phyloP scores from a whole-genome alignment of 2,329 filamentous ascomycete genomes.

The Trichoderma semiorbis region DNA sequence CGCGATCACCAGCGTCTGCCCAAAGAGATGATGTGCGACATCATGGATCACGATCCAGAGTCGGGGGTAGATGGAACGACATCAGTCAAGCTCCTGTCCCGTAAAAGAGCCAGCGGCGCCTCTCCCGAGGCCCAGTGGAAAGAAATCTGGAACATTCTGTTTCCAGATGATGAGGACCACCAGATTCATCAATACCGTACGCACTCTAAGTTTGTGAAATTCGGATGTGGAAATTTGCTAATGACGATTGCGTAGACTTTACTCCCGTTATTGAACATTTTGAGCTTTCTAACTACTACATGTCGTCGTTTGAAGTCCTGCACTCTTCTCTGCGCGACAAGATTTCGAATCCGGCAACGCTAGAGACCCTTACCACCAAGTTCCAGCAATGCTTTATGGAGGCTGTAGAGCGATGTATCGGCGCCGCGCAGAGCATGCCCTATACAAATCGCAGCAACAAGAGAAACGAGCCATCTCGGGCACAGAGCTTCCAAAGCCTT shows the following conservation, averaged over 20 bases:
- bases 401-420: slow-evolving; percentile 36
- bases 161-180: slow-evolving; percentile 39
- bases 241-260: slow-evolving; percentile 30
- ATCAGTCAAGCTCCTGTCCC: slow-evolving; percentile 38
- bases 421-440: slow-evolving; percentile 35
- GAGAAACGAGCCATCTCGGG: slow-evolving; percentile 30
- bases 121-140: slow-evolving; percentile 39
- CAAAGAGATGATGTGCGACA: slow-evolving; percentile 41
- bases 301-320: slow-evolving; percentile 33
- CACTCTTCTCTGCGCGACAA: slow-evolving; percentile 35
- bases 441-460: slow-evolving; percentile 42
- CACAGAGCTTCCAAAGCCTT: slow-evolving; percentile 22
- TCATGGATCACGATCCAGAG: slow-evolving; percentile 39
- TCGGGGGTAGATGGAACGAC: slow-evolving; percentile 40
- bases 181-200: slow-evolving; percentile 32
- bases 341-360: slow-evolving; percentile 36
- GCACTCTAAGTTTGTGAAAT: not conserved
- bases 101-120: slow-evolving; percentile 38
- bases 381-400: slow-evolving; percentile 42
- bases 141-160: slow-evolving; percentile 42
- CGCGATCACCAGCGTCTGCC: slow-evolving; percentile 40
- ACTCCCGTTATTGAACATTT: slow-evolving; percentile 42
- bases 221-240: slow-evolving; percentile 5
- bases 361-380: slow-evolving; percentile 38
- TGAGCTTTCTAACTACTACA: slow-evolving; percentile 35